Evolutionary conservation across 2,329 filamentous ascomycete species (phyloP), one percentile per base, ranked within the genome.

Genomic region (Colletotrichum costaricense): DNA sequence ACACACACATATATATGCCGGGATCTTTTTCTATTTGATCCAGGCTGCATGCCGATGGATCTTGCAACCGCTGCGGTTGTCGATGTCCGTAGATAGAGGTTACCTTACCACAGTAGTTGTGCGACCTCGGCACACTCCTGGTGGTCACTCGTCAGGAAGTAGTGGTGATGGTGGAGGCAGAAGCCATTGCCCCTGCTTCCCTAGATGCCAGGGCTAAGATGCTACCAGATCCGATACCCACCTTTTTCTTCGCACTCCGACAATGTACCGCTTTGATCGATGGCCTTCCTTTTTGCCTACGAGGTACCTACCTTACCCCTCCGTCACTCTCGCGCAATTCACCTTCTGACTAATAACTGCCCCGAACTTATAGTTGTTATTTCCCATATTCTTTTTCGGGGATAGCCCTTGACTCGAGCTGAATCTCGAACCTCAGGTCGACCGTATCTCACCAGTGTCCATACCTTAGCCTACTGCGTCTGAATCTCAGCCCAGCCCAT

Each of bases 221-320:
- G 24, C n/a, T 11, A 16, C 58, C 58, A 62, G 58, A 62, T 62
- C 58, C 11, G 58, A 62, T 26, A 62, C 35, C 58, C 58, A 62
- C 58, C 16, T 49, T 49, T 46, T 46, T n/a, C 16, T 62, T 46
- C 58, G 14, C 58, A 46, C 35, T 26, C 49, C 14, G 14, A 57
- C 57, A 49, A 67, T 64, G 63, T 49, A 42, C 38, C 56, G 66
- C 7, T 24, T 63, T 49, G 66, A 59, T 69, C 65, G 54, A 28
- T 69, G 33, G 52, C 65, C 28, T 69, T 60, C 59, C 69, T 59
- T 72, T 69, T 59, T 63, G 5, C 11, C 24, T 54, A 22, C 11
- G 28, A 69, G 58, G 63, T 33, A 33, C 58, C 46, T 64, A 69
- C 63, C 54, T 22, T 56, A 38, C 30, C 24, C 56, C 24, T 56